Evolutionary conservation across 345 rosid genomes (phyloP).

Genomic region (Brassica incana): DNA sequence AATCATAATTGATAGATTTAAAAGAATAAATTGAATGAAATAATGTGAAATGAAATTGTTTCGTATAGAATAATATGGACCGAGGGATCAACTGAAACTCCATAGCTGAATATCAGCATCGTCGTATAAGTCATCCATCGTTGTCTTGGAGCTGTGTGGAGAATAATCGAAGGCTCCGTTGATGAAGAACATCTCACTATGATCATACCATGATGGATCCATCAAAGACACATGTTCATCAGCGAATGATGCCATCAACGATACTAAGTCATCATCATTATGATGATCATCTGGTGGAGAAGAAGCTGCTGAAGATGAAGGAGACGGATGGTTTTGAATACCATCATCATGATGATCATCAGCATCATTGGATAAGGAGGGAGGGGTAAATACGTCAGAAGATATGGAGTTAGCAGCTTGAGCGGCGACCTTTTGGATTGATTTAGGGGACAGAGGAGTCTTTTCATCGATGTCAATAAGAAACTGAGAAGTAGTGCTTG

Average conservation of each 20-base stretch:
- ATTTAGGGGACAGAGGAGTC: slow-evolving; percentile 72
- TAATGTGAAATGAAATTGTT: slow-evolving; percentile 2
- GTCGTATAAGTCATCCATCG: slow-evolving; percentile 33
- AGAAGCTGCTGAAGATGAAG: slow-evolving; percentile 28
- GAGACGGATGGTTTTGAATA: slow-evolving; percentile 20
- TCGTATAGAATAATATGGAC: slow-evolving; percentile 9
- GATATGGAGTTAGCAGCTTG: slow-evolving; percentile 60
- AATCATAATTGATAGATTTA: not conserved
- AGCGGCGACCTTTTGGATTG: slow-evolving; percentile 85
- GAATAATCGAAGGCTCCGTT: slow-evolving; percentile 35
- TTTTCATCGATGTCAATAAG: slow-evolving; percentile 40
- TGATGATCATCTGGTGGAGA: slow-evolving; percentile 27
- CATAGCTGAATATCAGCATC: slow-evolving; percentile 37
- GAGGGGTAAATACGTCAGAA: slow-evolving; percentile 27
- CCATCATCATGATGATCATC: slow-evolving; percentile 3
- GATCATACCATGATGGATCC: slow-evolving; percentile 37
- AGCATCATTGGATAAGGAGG: slow-evolving; percentile 16
- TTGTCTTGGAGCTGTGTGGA: slow-evolving; percentile 29
- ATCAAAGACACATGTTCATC: slow-evolving; percentile 37
- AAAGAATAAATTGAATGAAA: slow-evolving; percentile 37
- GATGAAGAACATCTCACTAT: slow-evolving; percentile 25
- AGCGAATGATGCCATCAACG: slow-evolving; percentile 33
- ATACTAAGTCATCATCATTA: slow-evolving; percentile 27
- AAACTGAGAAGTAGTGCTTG: slow-evolving; percentile 41
- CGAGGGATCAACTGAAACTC: slow-evolving; percentile 36